These are phyloP conservation scores for Cryoendolithus antarcticus DNA, from an alignment of 2,329 filamentous ascomycete genomes.

Conservation along the genomic window DNA sequence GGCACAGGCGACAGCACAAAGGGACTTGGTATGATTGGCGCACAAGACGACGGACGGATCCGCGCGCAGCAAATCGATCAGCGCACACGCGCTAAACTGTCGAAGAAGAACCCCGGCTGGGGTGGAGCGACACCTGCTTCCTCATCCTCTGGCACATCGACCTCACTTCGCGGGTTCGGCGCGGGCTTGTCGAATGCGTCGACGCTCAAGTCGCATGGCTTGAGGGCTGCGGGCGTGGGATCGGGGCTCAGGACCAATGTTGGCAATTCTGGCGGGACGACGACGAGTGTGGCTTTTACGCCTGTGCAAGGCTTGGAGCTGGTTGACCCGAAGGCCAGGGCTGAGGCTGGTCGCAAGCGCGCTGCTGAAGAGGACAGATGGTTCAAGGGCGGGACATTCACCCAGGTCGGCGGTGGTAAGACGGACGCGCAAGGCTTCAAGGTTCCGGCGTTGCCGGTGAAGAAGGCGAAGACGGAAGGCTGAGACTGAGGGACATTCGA, in stretches of 20 bases:
- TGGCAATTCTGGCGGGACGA: constrained; percentile 48
- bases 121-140: constrained; percentile 47
- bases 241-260: constrained; percentile 10
- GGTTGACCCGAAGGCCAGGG: constrained; percentile 82
- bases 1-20: constrained; percentile 73
- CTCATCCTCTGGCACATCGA: constrained; percentile 52
- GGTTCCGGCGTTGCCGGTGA: constrained; percentile 59
- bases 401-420: constrained; percentile 58
- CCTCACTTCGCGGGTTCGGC: constrained; percentile 66
- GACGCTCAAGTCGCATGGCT: constrained; percentile 64
- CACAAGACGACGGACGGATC: constrained; percentile 76
- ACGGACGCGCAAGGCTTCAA: constrained; percentile 60
- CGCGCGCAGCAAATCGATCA: constrained; percentile 83
- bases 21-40: constrained; percentile 91
- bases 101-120: constrained; percentile 94
- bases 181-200: constrained; percentile 49
- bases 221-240: constrained; percentile 73
- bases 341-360: constrained; percentile 76
- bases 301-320: constrained; percentile 90
- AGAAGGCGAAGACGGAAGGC: constrained; percentile 40
- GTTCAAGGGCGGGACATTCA: constrained; percentile 97
- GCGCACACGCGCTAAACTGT: constrained; percentile 82
- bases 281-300: constrained; percentile 78
- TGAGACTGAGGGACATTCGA: background rate
- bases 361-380: constrained; percentile 91